Conservation (phyloP, 164 flowering plant species). For the Piper betle region DNA sequence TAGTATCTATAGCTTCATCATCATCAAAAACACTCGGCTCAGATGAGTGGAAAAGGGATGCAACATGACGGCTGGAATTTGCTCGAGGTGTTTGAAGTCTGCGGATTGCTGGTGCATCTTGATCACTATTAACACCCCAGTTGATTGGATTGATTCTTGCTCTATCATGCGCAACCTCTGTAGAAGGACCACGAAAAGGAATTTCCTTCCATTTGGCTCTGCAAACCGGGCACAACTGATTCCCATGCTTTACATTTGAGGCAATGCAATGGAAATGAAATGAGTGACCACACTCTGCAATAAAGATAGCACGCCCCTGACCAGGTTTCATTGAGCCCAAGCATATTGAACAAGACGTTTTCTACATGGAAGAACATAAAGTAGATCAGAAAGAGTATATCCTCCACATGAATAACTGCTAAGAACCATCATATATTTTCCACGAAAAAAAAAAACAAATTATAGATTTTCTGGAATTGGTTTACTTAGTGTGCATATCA, state of each 20-base stretch:
- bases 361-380: constrained; percentile 32
- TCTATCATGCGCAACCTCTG: constrained; percentile 22
- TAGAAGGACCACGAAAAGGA: constrained; percentile 45
- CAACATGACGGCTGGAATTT: constrained; percentile 23
- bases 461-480: too few relatives aligned
- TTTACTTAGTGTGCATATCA: too few relatives aligned
- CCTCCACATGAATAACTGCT: not conserved
- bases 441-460: not conserved
- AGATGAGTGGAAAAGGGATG: constrained; percentile 28
- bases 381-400: not conserved
- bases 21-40: constrained; percentile 58
- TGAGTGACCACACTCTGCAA: constrained; percentile 90
- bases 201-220: constrained; percentile 93
- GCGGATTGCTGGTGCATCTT: constrained; percentile 33
- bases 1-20: constrained; percentile 47
- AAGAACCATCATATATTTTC: not conserved
- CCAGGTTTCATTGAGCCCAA: constrained; percentile 65
- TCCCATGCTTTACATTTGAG: constrained; percentile 88
- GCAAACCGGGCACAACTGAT: constrained; percentile 82
- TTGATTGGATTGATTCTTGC: constrained; percentile 30
- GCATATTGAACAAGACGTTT: constrained; percentile 71
- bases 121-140: constrained; percentile 38
- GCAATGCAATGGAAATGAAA: constrained; percentile 93
- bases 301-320: constrained; percentile 85
- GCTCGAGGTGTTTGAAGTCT: constrained; percentile 35